Base-by-base conservation (phyloP, 73 alveolate species). In the Breviolum minutum region DNA sequence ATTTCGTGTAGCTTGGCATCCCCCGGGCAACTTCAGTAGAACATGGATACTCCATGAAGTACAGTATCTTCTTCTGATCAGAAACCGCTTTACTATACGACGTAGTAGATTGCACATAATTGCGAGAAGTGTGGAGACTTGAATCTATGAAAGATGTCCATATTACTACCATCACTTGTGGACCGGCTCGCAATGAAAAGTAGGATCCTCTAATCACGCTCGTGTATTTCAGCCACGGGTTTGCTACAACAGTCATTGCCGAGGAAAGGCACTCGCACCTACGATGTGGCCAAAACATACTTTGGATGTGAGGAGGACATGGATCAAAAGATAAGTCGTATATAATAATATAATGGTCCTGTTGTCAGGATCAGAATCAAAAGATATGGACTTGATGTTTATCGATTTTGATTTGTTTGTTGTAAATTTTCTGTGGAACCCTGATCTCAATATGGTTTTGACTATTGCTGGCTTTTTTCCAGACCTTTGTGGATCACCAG, bases 261-360 rank as follows among this genome's bases (percentile, higher is more conserved):
- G 29, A 91, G 97, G 97, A 91, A 63, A 74, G 85, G 86, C 30
- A 91, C 97, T 64, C 97, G 97, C 22, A 74, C 89, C 48, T 91
- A 91, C 66, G 97, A 91, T 14, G 97, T 91, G 29, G 97, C 97
- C 66, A 71, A 91, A 30, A 89, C 29, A 40, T 91, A 91, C 60
- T 91, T 91, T 61, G 97, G 68, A 64, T 91, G 97, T 30, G 68
- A 91, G 40, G 97, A 91, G 97, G 97, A 60, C 48, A 7, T 5
- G 63, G 54, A 40, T 40, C 54, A 40, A 40, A 40, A 40, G 54
- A 2, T 27, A n/a, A n/a, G 29, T 77, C 63, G 63, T 26, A 20
- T 71, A 8, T 20, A 20, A 30, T 8, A 40, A 20, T 71, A 8
- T 20, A 20, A 30, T 8, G 81, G 29, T 12, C 81, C 81, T 40